Conservation (phyloP, 2,329 filamentous ascomycete species). For the Pseudopyricularia cyperi region DNA sequence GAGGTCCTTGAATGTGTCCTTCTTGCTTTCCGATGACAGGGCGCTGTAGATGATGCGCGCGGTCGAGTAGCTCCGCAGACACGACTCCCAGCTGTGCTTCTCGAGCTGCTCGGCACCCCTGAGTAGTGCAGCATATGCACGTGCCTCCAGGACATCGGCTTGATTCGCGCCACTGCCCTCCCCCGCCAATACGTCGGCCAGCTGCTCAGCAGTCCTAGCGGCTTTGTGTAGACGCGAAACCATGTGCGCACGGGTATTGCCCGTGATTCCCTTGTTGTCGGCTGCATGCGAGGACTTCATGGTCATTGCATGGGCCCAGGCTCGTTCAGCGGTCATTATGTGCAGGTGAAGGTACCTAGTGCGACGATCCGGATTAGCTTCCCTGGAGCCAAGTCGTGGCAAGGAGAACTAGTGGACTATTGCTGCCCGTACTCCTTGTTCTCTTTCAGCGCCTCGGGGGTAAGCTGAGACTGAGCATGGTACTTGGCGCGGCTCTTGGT, state of each 20-base stretch:
- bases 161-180: constrained; percentile 49
- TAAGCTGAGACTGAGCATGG: constrained; percentile 54
- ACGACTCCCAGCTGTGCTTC: constrained; percentile 72
- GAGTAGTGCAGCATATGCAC: constrained; percentile 69
- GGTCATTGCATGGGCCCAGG: constrained; percentile 92
- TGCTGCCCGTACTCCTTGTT: constrained; percentile 55
- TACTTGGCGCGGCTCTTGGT: constrained; percentile 84
- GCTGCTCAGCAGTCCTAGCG: constrained; percentile 50
- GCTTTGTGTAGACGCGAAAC: constrained; percentile 79
- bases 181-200: constrained; percentile 55
- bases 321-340: constrained; percentile 75
- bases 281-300: constrained; percentile 75
- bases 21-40: constrained; percentile 43
- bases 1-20: constrained; percentile 75
- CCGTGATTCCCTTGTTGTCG: constrained; percentile 66
- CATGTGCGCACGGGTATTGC: constrained; percentile 75
- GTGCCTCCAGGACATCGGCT: constrained; percentile 69
- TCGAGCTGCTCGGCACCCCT: constrained; percentile 72
- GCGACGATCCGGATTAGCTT: background rate
- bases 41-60: constrained; percentile 74
- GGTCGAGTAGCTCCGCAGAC: constrained; percentile 62
- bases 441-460: constrained; percentile 58
- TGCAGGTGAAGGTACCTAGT: constrained; percentile 63
- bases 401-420: background rate
- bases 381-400: background rate